Evolutionary conservation across 2,329 filamentous ascomycete species (phyloP).

Genomic region (Ascochyta koolunga): DNA sequence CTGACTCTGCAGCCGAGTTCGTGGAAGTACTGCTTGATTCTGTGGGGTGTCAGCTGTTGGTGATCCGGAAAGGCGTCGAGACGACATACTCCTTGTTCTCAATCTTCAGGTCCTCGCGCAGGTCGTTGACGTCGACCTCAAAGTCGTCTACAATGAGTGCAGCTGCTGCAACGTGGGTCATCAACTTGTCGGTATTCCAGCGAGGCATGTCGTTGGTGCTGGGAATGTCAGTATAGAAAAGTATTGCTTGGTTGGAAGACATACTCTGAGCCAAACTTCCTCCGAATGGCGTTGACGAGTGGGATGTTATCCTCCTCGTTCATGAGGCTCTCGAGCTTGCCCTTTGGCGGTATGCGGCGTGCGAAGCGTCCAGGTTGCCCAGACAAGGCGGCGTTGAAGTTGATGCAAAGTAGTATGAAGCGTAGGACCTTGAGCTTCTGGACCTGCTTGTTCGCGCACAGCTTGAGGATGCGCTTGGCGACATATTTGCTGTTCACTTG

Average conservation of each 20-base stretch:
- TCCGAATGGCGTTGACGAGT: conserved; percentile 51
- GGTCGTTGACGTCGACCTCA: conserved; percentile 71
- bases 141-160: conserved; percentile 75
- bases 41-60: conserved; percentile 26
- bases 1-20: conserved; percentile 74
- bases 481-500: conserved; percentile 68
- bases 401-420: conserved; percentile 56
- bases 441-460: conserved; percentile 60
- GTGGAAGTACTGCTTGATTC: conserved; percentile 71
- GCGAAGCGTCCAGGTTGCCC: conserved; percentile 43
- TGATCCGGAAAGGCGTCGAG: too few relatives aligned
- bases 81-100: conserved; percentile 66
- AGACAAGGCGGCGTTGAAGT: conserved; percentile 53
- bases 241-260: conserved; percentile 1
- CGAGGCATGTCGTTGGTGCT: conserved; percentile 65
- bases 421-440: conserved; percentile 55
- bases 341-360: conserved; percentile 63
- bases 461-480: conserved; percentile 65
- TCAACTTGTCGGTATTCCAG: conserved; percentile 73
- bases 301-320: conserved; percentile 34
- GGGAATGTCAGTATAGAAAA: conserved; percentile 16
- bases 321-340: conserved; percentile 71
- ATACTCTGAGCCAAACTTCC: conserved; percentile 64
- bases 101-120: conserved; percentile 74
- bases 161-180: conserved; percentile 74